Base-by-base conservation (phyloP, 2,329 filamentous ascomycete genomes). In the Calonectria fujianensis region DNA sequence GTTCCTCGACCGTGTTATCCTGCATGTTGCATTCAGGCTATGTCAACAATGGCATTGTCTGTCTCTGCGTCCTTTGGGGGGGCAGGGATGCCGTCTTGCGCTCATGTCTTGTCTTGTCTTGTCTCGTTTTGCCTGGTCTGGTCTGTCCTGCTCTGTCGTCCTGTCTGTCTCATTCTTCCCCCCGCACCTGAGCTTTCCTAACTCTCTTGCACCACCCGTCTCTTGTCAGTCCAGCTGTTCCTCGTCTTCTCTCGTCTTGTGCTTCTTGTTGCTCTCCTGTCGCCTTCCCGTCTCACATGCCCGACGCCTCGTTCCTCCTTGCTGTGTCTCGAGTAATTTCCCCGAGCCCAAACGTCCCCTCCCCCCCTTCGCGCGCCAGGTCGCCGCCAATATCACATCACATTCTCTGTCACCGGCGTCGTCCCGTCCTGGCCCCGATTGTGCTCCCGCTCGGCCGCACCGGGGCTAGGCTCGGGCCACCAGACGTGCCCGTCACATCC, bases 381-480 rank as follows among this genome's bases (percentile, higher is more conserved):
- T 63, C 59, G 59, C 32, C 51, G 35, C 61, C 51, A 31, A 14
- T 32, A 61, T 67, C 69, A 67, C 69, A 61, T 67, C 69, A 67
- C 69, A 52, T 66, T 29, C 41, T 29, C 18, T 48, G 45, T 70
- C 68, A 70, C 67, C 63, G 35, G 51, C 50, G n/a, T 73, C 67
- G 32, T 63, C 64, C 45, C 54, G 57, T 39, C n/a, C 57, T 63
- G 39, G 37, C 35, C 37, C 57, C 57, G 57, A 63, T 63, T 63
- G 27, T 45, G 14, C 8, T 63, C 70, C 52, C 65, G 57, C 72
- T 69, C 74, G 73, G 66, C 32, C 45, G 32, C 54, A 50, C 75
- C 50, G 78, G 76, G 65, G 76, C 75, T 80, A 74, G 73, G 71
- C 76, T 74, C 73, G 70, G 76, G 70, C 69, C 72, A 73, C 67